These are phyloP conservation scores for Penicillium olsonii DNA, from an alignment of 2,329 filamentous ascomycete genomes.

Conservation along the genomic window DNA sequence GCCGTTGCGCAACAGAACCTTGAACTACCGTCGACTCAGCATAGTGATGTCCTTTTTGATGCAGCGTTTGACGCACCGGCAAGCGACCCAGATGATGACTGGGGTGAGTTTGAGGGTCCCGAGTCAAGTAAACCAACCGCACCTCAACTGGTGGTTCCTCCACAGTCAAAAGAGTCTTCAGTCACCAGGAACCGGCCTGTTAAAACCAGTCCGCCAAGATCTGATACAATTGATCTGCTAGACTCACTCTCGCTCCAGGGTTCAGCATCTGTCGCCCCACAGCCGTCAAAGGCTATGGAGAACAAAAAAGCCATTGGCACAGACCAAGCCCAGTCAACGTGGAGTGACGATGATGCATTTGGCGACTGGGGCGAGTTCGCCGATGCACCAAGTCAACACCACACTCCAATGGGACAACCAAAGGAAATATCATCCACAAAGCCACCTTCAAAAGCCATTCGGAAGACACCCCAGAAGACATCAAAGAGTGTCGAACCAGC, in stretches of 20 bases:
- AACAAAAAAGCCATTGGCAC: conserved; percentile 14
- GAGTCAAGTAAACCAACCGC: conserved; percentile 21
- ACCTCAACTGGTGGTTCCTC: background rate
- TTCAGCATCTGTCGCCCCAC: conserved; percentile 10
- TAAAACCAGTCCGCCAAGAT: background rate
- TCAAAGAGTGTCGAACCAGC: background rate
- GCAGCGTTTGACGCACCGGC: conserved; percentile 42
- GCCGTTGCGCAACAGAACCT: conserved; percentile 12
- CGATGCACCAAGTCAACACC: conserved; percentile 11
- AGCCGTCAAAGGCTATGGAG: background rate
- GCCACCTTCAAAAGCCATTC: conserved; percentile 8
- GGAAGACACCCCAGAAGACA: background rate
- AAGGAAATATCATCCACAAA: conserved; percentile 7
- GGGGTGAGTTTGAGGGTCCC: conserved; percentile 49
- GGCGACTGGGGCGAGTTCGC: conserved; percentile 25
- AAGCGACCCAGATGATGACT: conserved; percentile 41
- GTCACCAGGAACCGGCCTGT: background rate
- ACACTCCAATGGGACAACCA: conserved; percentile 15
- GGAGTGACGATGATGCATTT: conserved; percentile 21
- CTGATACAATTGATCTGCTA: conserved; percentile 26
- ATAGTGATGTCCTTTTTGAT: conserved; percentile 65
- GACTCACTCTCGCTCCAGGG: conserved; percentile 34
- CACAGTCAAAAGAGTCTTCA: background rate
- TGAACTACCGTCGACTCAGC: conserved; percentile 25
- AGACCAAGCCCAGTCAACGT: conserved; percentile 10